Base-by-base conservation (phyloP, 129 eudicot species). In the Flaveria sonorensis region DNA sequence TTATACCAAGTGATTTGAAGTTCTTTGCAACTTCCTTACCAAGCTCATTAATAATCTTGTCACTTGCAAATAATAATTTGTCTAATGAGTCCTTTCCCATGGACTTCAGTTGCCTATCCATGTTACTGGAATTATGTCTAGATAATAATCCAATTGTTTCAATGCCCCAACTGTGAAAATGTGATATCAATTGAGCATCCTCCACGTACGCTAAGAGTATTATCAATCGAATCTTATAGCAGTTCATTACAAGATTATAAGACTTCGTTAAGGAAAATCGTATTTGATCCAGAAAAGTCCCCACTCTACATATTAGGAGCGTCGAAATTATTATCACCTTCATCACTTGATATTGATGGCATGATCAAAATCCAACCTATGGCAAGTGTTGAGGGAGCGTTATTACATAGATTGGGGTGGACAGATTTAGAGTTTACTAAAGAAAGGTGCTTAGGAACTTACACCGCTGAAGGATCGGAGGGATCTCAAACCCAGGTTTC, bases 271-370 rank as follows among this genome's bases (percentile, higher is more conserved):
- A 40, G 47, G 40, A 76, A 65, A 51, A 3, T 76, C 18, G 9
- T 14, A 51, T 76, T 76, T 52, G 73, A 76, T 51, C 80, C 20
- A 32, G 67, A 76, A 76, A 76, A 51, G 80, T 76, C 73, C 14
- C 55, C 56, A 32, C 32, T 66, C 55, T 2, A 0, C 6, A 23
- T 74, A 59, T 21, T 59, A 3, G 30, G 7, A 30, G 36, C 51
- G 20, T 45, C 60, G 0, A 21, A 3, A 7, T 20, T 2, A 21
- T 40, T 13, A 3, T 50, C 43, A 15, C 19, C 60, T 19, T 53
- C 21, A 4, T 48, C 63, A 11, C 9, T 28, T 6, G 72, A 47
- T 0, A 10, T 76, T 51, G 53, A 76, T 19, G 80, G 80, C 23
- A 19, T 64, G 50, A 1, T 48, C 6, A 64, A 64, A 65, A 36